Base-by-base conservation (phyloP, 495 filamentous ascomycete genomes). In the Penicillium pancosmium region DNA sequence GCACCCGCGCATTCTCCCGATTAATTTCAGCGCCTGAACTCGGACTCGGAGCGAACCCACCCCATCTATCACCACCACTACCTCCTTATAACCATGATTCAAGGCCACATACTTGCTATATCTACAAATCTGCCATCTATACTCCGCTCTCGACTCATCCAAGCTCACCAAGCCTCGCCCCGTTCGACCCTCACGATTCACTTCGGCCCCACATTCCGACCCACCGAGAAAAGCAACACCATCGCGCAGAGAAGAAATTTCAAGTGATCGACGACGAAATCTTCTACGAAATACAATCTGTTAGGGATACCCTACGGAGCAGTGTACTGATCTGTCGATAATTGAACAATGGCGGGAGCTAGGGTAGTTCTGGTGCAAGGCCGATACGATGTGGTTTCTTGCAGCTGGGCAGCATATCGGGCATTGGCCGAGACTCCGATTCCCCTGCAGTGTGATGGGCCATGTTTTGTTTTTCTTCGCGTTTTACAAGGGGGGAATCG, bases 201-300 rank as follows among this genome's bases (percentile, higher is more conserved):
- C 46, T 38, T 48, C 46, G 46, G 46, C 18, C 46, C 46, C 46
- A 48, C 46, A 23, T 48, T 23, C 46, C 21, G 19, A 27, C 21
- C 46, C 46, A 48, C 46, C 21, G 4, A 44, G 16, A 48, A 48
- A 5, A 19, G 46, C 43, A 48, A 27, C 46, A 8, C 44, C 44
- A 47, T 11, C 44, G 46, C 36, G 36, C 36, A 12, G n/a, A 12
- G 16, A 48, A 48, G n/a, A 48, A 48, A 48, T 48, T 48, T 48
- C 46, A 48, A 48, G 23, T 48, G 46, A 25, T 48, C 46, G 19
- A 48, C 46, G 46, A 11, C 41, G 23, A 3, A 23, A 23, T 16
- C 19, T 44, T 40, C 36, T 13, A 18, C 7, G 16, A 10, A 16
- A 43, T 16, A 44, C 8, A 38, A n/a, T 44, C n/a, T 44, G 41